These are phyloP conservation scores for Pleomassaria siparia DNA, from an alignment of 2,329 filamentous ascomycete species.

Conservation along the genomic window DNA sequence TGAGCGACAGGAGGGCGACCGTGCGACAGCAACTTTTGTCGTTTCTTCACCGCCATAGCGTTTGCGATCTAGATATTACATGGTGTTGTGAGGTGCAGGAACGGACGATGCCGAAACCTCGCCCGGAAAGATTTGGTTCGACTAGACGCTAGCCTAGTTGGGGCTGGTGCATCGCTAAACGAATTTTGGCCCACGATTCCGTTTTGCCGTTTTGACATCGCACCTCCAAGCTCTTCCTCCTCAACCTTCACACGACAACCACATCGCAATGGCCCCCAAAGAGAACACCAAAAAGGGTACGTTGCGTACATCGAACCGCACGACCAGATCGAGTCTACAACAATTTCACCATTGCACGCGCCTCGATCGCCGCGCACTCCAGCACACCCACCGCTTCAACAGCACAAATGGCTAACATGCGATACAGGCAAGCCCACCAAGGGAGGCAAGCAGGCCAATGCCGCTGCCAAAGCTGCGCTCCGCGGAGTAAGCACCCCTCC, in stretches of 20 bases:
- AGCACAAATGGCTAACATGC: conserved; percentile 26
- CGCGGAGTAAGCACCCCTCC: conserved; percentile 78
- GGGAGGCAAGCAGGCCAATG: conserved; percentile 74
- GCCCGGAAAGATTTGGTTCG: too few relatives aligned
- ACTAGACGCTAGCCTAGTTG: conserved; percentile 19
- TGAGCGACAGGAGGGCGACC: conserved; percentile 34
- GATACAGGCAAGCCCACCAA: conserved; percentile 65
- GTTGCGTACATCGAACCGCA: conserved; percentile 10
- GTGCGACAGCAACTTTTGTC: conserved; percentile 35
- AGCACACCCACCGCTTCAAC: not conserved
- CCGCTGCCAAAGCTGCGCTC: conserved; percentile 93
- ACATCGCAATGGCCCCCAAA: conserved; percentile 45
- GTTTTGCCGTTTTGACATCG: conserved; percentile 9
- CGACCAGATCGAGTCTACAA: not conserved
- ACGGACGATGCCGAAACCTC: conserved; percentile 18
- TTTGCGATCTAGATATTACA: conserved; percentile 8
- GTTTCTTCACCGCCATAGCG: conserved; percentile 37
- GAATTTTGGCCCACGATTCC: conserved; percentile 12
- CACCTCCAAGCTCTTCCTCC: conserved; percentile 26
- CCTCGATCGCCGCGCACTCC: conserved; percentile 14
- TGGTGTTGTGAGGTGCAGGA: conserved; percentile 4
- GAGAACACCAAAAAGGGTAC: conserved; percentile 38
- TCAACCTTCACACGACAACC: conserved; percentile 34
- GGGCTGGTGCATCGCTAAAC: conserved; percentile 9
- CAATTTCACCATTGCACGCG: not conserved